Conservation (phyloP, 2,329 filamentous ascomycete genomes). For the Drechslerella coelobrocha region DNA sequence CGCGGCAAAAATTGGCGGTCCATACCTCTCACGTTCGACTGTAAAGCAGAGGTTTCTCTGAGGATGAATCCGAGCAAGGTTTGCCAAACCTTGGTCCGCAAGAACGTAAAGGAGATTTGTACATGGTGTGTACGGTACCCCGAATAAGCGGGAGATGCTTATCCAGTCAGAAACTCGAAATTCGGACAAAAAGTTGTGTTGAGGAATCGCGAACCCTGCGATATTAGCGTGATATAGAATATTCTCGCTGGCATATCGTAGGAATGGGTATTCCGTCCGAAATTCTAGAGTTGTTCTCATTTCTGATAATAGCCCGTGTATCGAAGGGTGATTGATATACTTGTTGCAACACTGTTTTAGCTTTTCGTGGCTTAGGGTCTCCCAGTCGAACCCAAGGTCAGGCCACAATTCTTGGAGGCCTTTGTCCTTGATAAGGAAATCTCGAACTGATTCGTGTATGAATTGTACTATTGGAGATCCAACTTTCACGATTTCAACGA, state of each 20-base stretch:
- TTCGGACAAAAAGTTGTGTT: slow-evolving; percentile 56
- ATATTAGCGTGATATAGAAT: slow-evolving; percentile 60
- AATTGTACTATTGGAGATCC: slow-evolving; percentile 55
- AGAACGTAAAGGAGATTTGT: slow-evolving; percentile 58
- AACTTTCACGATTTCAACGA: slow-evolving; percentile 55
- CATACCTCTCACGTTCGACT: slow-evolving; percentile 56
- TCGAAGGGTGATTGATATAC: slow-evolving; percentile 56
- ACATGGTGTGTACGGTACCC: slow-evolving; percentile 53
- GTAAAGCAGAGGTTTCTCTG: slow-evolving; percentile 51
- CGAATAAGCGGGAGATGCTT: slow-evolving; percentile 55
- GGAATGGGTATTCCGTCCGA: slow-evolving; percentile 59
- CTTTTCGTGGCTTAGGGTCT: slow-evolving; percentile 58
- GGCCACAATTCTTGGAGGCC: slow-evolving; percentile 50
- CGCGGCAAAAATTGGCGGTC: slow-evolving; percentile 58
- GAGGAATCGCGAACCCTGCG: slow-evolving; percentile 56
- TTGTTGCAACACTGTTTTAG: slow-evolving; percentile 61
- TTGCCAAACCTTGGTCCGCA: slow-evolving; percentile 55
- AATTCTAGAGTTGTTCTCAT: slow-evolving; percentile 30
- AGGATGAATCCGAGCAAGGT: slow-evolving; percentile 55
- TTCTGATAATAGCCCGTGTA: slow-evolving; percentile 36
- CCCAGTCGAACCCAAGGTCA: slow-evolving; percentile 26
- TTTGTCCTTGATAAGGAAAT: slow-evolving; percentile 56
- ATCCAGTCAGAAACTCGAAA: slow-evolving; percentile 57
- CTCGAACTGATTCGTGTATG: slow-evolving; percentile 58
- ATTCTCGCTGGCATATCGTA: slow-evolving; percentile 61